Evolutionary conservation across 208 protist genomes (phyloP).

Genomic region (Wallacemonas collosoma): DNA sequence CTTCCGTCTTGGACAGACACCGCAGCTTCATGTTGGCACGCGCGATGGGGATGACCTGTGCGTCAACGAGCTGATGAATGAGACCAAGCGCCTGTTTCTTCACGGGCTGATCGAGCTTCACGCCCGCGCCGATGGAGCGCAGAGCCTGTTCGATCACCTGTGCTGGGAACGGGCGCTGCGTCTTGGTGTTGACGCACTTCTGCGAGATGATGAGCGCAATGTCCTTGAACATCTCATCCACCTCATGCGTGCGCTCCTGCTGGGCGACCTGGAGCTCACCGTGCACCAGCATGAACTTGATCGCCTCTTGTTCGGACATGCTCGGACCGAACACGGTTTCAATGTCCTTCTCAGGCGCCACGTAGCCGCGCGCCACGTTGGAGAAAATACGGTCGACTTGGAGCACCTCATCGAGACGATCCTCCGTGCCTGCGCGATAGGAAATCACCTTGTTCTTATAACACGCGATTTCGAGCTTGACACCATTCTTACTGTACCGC

Average conservation of each 20-base stretch:
- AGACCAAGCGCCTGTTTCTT: slow-evolving; percentile 95
- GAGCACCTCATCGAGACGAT: slow-evolving; percentile 88
- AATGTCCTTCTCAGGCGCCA: slow-evolving; percentile 86
- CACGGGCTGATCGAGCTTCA: slow-evolving; percentile 89
- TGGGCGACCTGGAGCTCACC: slow-evolving; percentile 98
- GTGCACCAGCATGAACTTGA: slow-evolving; percentile 94
- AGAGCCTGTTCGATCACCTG: slow-evolving; percentile 96
- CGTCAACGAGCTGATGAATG: slow-evolving; percentile 90
- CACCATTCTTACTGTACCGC: slow-evolving; percentile 79
- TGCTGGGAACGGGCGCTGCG: slow-evolving; percentile 85
- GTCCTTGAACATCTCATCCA: slow-evolving; percentile 95
- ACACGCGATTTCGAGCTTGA: slow-evolving; percentile 88
- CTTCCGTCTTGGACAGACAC: slow-evolving; percentile 53
- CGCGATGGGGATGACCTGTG: slow-evolving; percentile 89
- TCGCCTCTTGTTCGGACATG: slow-evolving; percentile 70
- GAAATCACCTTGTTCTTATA: slow-evolving; percentile 94
- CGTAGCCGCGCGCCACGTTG: slow-evolving; percentile 80
- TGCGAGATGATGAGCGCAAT: slow-evolving; percentile 96
- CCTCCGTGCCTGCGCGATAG: slow-evolving; percentile 83
- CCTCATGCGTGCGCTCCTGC: slow-evolving; percentile 94
- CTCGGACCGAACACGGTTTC: slow-evolving; percentile 58
- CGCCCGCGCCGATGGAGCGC: slow-evolving; percentile 91
- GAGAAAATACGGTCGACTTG: slow-evolving; percentile 92
- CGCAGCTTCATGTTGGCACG: slow-evolving; percentile 95
- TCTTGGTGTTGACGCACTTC: slow-evolving; percentile 95